A percentile compares a stretch with the other conserved stretches of the same genome.
phyloP scores from a whole-genome alignment of 2,329 filamentous ascomycete genomes.

The Aciculosporium take region DNA sequence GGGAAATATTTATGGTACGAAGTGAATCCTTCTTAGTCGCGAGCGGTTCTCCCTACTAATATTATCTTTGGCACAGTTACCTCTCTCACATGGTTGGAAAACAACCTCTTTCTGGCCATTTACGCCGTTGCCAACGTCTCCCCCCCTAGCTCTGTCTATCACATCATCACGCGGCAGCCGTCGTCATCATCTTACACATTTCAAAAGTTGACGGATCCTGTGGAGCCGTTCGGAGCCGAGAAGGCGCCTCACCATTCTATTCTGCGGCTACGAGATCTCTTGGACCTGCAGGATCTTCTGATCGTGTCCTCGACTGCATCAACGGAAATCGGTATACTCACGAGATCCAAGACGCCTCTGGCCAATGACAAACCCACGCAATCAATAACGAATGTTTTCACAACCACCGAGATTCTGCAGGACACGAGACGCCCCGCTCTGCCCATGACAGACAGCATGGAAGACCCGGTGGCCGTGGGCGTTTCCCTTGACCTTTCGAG shows the following conservation, averaged over 20 bases:
- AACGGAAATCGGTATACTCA: conserved; percentile 65
- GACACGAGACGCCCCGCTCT: conserved; percentile 64
- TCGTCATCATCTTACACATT: conserved; percentile 48
- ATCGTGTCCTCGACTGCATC: conserved; percentile 71
- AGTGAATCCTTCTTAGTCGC: too few species aligned
- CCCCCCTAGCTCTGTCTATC: conserved; percentile 54
- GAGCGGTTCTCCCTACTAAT: too few species aligned
- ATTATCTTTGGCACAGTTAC: too few species aligned
- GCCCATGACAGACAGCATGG: conserved; percentile 46
- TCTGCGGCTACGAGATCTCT: conserved; percentile 63
- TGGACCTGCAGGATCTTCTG: conserved; percentile 66
- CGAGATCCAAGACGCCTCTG: conserved; percentile 55
- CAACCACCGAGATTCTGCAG: conserved; percentile 55
- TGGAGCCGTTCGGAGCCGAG: conserved; percentile 54
- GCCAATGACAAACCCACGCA: conserved; percentile 44
- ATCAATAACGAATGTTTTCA: conserved; percentile 53
- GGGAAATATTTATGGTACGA: conserved; percentile 53
- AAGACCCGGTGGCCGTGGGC: conserved; percentile 66
- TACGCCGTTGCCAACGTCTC: conserved; percentile 53
- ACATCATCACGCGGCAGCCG: conserved; percentile 58
- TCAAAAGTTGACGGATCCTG: conserved; percentile 61
- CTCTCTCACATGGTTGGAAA: conserved; percentile 77
- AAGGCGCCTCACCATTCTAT: conserved; percentile 63
- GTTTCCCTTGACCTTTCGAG: conserved; percentile 71
- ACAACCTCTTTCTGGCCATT: conserved; percentile 67